phyloP scores from a whole-genome alignment of 2,329 filamentous ascomycete species.

The Penicillium sp. region DNA sequence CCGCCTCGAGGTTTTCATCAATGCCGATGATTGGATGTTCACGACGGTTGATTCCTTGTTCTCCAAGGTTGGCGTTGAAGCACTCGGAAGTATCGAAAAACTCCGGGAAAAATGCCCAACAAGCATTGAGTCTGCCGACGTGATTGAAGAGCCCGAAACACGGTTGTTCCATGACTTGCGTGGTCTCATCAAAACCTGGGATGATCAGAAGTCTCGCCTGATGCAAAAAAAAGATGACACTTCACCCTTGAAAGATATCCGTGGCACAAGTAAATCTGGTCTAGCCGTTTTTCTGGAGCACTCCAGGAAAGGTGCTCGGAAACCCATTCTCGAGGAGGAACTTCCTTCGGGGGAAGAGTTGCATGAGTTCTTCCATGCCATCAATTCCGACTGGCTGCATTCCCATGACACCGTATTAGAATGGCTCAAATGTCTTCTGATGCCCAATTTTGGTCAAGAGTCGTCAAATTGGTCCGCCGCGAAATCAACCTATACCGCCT shows the following conservation, averaged over 20 bases:
- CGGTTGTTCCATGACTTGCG: conserved; percentile 48
- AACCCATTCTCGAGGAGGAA: conserved; percentile 40
- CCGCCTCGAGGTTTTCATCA: conserved; percentile 53
- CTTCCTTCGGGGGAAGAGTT: conserved; percentile 42
- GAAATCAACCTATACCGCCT: conserved; percentile 54
- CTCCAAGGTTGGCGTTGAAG: conserved; percentile 52
- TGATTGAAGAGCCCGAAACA: conserved; percentile 23
- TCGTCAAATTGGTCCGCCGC: conserved; percentile 17
- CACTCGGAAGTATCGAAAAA: conserved; percentile 45
- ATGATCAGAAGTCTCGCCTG: conserved; percentile 45
- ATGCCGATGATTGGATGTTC: conserved; percentile 61
- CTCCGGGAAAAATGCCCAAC: conserved; percentile 29
- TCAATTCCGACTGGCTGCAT: conserved; percentile 52
- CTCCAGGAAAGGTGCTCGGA: conserved; percentile 49
- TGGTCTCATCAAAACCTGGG: conserved; percentile 45
- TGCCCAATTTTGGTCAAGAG: conserved; percentile 36
- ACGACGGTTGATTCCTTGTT: conserved; percentile 56
- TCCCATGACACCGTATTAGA: conserved; percentile 54
- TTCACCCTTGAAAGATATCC: conserved; percentile 50
- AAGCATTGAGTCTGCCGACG: conserved; percentile 19
- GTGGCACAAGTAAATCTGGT: conserved; percentile 50
- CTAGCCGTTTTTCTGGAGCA: conserved; percentile 60
- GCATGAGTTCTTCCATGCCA: conserved; percentile 41
- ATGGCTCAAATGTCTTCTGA: conserved; percentile 56
- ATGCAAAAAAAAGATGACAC: conserved; percentile 52